Conservation (phyloP, 2,329 filamentous ascomycete species). For the Alternaria novae-zelandiae region DNA sequence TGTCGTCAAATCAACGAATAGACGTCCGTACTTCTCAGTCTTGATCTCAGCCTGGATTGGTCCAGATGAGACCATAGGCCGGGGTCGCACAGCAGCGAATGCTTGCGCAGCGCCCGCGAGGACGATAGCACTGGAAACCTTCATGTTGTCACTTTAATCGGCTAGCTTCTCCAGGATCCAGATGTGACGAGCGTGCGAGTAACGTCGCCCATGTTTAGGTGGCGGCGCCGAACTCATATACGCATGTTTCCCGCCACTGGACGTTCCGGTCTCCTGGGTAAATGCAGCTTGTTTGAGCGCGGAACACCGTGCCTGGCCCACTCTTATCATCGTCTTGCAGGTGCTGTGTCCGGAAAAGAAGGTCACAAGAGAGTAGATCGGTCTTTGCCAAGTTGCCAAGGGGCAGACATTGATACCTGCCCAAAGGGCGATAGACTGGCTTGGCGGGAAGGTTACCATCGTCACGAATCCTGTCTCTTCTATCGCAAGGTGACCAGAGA, state of each 20-base stretch:
- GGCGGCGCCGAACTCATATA: conserved; percentile 21
- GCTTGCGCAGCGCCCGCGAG: conserved; percentile 33
- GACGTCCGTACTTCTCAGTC: conserved; percentile 39
- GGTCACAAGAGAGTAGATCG: conserved; percentile 38
- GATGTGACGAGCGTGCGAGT: background rate
- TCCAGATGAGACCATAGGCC: conserved; percentile 45
- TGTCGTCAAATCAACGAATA: background rate
- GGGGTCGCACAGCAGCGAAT: conserved; percentile 26
- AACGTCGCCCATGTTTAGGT: conserved; percentile 4
- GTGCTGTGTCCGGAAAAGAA: conserved; percentile 39
- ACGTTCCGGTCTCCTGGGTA: conserved; percentile 13
- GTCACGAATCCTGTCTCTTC: background rate
- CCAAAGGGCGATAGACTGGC: conserved; percentile 27
- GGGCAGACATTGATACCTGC: conserved; percentile 37
- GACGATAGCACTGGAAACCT: conserved; percentile 30
- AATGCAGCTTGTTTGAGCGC: conserved; percentile 21
- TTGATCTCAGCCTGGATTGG: conserved; percentile 52
- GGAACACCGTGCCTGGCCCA: conserved; percentile 16
- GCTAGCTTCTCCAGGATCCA: background rate
- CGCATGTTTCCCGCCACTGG: conserved; percentile 5
- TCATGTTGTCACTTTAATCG: conserved; percentile 29
- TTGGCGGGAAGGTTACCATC: conserved; percentile 25
- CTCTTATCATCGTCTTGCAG: conserved; percentile 31
- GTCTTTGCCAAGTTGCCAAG: conserved; percentile 30
- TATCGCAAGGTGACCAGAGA: background rate